Base-by-base conservation (phyloP, 306 rosid genomes). In the Ormosia emarginata region DNA sequence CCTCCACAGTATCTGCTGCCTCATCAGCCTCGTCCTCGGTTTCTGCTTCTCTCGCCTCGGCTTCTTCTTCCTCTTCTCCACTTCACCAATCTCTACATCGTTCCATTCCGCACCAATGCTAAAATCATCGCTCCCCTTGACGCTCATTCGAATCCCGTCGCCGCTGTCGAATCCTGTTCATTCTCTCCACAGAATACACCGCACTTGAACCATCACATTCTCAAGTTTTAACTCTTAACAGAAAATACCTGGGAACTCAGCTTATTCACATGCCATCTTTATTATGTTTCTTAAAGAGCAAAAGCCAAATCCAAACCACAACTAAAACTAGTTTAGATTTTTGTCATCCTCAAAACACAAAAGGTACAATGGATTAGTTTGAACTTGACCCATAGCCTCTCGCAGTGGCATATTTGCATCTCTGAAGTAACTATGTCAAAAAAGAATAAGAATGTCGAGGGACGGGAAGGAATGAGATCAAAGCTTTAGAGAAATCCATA, bases 31-130 rank as follows among this genome's bases (percentile, higher is more conserved):
- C 9, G 89, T 96, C 10, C 97, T 96, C 4, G 99, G 99, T 24
- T 96, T 91, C 88, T 92, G 99, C 52, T 96, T 96, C 84, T 96
- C 99, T 14, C 97, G 98, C 14, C 97, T 96, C 1, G 97, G 93
- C n/a, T 96, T 96, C 85, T 94, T 96, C 89, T 86, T 96, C 34
- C 82, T 96, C 79, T 88, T 96, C 76, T 93, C 99, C 12, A 82
- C 97, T 71, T 85, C 1, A 50, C 88, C 43, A 90, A 79, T 73
- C 88, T 91, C 83, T 88, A 93, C 79, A 82, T 90, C 40, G 85
- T 77, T 43, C 98, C 98, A 6, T 96, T 93, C 47, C 95, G 92
- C 49, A 83, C 90, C n/a, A 85, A 75, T 1, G 8, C 88, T 10
- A 96, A 90, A 47, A 75, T 90, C 44, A 55, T 86, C 40, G 78